phyloP scores from a whole-genome alignment of 2,329 filamentous ascomycete species.

The Penicillium sp. region DNA sequence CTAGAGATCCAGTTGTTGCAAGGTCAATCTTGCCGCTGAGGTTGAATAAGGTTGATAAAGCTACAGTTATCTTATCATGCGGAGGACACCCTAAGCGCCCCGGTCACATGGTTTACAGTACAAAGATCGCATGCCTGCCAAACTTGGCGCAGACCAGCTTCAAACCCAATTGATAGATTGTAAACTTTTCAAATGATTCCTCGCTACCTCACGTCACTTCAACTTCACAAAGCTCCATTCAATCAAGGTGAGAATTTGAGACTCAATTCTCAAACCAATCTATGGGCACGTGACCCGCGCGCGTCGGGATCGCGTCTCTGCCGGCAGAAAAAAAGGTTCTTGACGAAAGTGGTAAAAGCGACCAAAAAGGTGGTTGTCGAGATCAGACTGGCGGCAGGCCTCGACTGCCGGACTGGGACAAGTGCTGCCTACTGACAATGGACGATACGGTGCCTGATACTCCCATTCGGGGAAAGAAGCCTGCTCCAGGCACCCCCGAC shows the following conservation, averaged over 20 bases:
- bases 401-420: constrained; percentile 8
- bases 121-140: not conserved
- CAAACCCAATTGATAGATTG: not conserved
- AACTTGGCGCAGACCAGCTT: not conserved
- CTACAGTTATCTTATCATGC: not conserved
- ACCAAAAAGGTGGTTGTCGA: not conserved
- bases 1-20: not conserved
- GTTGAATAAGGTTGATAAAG: not conserved
- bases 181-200: not conserved
- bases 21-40: not conserved
- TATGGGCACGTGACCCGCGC: constrained; percentile 21
- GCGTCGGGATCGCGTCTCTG: constrained; percentile 26
- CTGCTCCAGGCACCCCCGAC: constrained; percentile 32
- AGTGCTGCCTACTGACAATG: constrained; percentile 31
- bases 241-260: not conserved
- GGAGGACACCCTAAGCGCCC: constrained; percentile 1
- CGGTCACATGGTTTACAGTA: constrained; percentile 16
- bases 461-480: constrained; percentile 40
- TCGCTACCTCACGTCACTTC: not conserved
- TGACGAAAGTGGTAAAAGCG: constrained; percentile 13
- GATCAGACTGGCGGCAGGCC: constrained; percentile 15
- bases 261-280: not conserved
- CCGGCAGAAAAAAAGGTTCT: constrained; percentile 30
- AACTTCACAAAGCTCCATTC: not conserved
- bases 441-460: constrained; percentile 45